phyloP scores from a whole-genome alignment of 2,329 filamentous ascomycete genomes.

The Aureobasidium sp. region DNA sequence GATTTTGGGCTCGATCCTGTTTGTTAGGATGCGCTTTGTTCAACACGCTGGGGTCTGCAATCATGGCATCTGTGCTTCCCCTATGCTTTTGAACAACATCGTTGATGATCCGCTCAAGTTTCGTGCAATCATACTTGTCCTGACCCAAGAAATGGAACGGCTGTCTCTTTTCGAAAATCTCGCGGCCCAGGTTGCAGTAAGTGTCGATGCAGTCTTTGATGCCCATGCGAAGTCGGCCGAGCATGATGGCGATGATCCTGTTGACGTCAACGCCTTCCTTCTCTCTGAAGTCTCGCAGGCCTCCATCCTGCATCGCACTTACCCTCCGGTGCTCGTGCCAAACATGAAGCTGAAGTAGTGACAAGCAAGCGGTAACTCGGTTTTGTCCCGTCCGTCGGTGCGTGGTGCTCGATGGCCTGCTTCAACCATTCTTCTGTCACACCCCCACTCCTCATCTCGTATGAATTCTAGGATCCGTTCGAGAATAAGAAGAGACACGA shows the following conservation, averaged over 20 bases:
- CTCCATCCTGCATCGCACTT: conserved; percentile 7
- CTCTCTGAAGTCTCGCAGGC: background rate
- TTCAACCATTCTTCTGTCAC: background rate
- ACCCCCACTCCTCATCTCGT: conserved; percentile 12
- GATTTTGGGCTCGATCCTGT: background rate
- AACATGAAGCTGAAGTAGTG: conserved; percentile 35
- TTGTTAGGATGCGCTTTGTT: background rate
- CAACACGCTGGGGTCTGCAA: background rate
- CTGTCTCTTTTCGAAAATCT: conserved; percentile 2
- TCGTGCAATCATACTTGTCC: background rate
- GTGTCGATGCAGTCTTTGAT: conserved; percentile 14
- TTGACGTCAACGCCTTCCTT: background rate
- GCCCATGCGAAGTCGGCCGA: conserved; percentile 16
- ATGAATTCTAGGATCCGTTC: conserved; percentile 26
- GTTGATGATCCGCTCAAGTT: background rate
- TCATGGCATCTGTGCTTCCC: background rate
- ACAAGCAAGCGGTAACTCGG: conserved; percentile 22
- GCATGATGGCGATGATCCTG: conserved; percentile 18
- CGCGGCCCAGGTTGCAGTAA: conserved; percentile 9
- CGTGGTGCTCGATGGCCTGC: background rate
- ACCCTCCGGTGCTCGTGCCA: conserved; percentile 31
- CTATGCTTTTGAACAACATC: background rate
- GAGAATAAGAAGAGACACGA: conserved; percentile 31
- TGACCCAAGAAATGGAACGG: background rate
- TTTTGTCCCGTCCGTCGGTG: background rate